These are phyloP conservation scores for Ophiostoma piceae DNA, from an alignment of 2,329 filamentous ascomycete species.

Conservation along the genomic window DNA sequence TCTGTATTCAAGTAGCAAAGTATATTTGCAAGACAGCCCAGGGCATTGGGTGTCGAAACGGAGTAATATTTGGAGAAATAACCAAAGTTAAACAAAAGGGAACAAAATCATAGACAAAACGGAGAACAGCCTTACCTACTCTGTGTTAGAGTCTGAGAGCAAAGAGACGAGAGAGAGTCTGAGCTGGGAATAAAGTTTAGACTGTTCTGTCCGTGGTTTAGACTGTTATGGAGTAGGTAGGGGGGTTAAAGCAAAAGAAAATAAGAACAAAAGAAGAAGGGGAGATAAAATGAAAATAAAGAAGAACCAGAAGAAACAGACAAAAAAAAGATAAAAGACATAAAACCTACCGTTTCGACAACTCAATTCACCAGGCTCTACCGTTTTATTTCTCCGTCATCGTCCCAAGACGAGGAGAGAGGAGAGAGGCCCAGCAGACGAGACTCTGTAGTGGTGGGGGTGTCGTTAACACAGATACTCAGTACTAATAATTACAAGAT, in stretches of 20 bases:
- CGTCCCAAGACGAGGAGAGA: slow-evolving; percentile 1
- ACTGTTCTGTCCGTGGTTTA: slow-evolving; percentile 6
- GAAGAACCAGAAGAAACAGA: background rate
- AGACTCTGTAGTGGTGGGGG: background rate
- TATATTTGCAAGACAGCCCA: slow-evolving; percentile 5
- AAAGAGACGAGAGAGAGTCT: background rate
- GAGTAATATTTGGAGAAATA: background rate
- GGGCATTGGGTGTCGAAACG: background rate
- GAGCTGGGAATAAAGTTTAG: slow-evolving; percentile 14
- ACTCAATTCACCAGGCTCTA: slow-evolving; percentile 7
- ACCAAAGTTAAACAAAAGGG: too few species aligned
- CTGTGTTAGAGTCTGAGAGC: background rate
- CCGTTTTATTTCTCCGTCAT: slow-evolving; percentile 2
- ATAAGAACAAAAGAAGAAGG: background rate
- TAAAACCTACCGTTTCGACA: background rate
- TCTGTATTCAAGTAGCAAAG: background rate
- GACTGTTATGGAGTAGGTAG: background rate
- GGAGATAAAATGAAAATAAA: slow-evolving; percentile 2
- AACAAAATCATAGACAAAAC: too few species aligned
- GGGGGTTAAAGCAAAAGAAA: background rate
- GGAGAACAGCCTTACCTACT: slow-evolving; percentile 1
- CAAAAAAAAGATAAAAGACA: slow-evolving; percentile 8
- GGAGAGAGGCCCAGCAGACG: background rate
- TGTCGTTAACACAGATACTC: background rate
- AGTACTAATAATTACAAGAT: too few species aligned